Base-by-base conservation (phyloP, 2,329 filamentous ascomycete genomes). In the Chaetomiaceae sp. region DNA sequence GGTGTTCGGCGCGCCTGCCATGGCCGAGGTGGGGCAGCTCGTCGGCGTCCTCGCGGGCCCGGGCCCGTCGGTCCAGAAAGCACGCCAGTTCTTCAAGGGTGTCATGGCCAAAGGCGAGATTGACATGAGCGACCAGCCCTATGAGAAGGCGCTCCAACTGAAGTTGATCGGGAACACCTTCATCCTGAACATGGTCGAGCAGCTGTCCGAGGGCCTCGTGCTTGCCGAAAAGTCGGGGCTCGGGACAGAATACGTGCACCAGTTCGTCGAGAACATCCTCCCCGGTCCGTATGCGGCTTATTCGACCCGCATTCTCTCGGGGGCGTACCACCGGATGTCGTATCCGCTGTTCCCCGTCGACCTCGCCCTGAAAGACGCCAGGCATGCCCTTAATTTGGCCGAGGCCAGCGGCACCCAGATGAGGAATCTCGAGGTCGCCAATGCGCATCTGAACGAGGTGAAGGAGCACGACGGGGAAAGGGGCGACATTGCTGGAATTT, bases 151-250 rank as follows among this genome's bases (percentile, higher is more conserved):
- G 4, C 78, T 82, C 2, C 78, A 82, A 40, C 73, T 95, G 42
- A 93, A 96, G 70, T 74, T 96, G 17, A 77, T 95, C 34, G 90
- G 91, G 51, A 96, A 96, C 68, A 88, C 86, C 0, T 91, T 96
- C 65, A 78, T 96, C 60, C 66, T 95, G 35, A 87, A 87, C 70
- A 91, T 91, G 78, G 79, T 91, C 20, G 85, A 90, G 63, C 78
- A 87, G 45, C 72, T 96, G 4, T 82, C 87, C 1, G 89, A 95
- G 70, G 86, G 84, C 5, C 79, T 92, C 63, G 81, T 86, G 1
- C 70, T 90, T 5, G 89, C 89, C 5, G 89, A 96, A 68, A 92
- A 91, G 68, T 77, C 79, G 0, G 89, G 89, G 0, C 71, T 96
- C 3, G 89, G 88, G 2, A 76, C 76, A 0, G 79, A 83, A 1